Conservation (phyloP, 2,329 filamentous ascomycete genomes). For the Arthroderma uncinatum region DNA sequence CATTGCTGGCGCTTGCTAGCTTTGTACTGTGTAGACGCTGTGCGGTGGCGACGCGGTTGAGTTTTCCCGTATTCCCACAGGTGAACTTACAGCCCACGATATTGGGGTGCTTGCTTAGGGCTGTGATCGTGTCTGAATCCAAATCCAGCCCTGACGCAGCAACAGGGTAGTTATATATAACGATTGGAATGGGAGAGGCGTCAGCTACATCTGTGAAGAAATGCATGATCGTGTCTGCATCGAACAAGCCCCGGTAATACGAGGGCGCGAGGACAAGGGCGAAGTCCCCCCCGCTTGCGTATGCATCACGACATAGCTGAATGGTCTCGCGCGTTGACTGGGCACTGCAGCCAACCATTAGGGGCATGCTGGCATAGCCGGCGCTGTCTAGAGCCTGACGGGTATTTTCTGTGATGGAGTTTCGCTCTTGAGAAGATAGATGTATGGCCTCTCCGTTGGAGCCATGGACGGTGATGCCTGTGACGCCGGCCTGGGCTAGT, state of each 20-base stretch:
- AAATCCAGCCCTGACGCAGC: slow-evolving; percentile 80
- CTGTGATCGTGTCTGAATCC: slow-evolving; percentile 77
- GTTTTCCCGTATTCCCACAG: slow-evolving; percentile 79
- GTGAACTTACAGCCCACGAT: slow-evolving; percentile 87
- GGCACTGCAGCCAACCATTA: slow-evolving; percentile 73
- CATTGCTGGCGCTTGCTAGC: not conserved
- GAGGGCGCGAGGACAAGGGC: slow-evolving; percentile 67
- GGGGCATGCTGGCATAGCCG: slow-evolving; percentile 62
- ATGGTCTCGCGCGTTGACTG: slow-evolving; percentile 73
- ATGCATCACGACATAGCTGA: slow-evolving; percentile 56
- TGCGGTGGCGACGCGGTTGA: slow-evolving; percentile 54
- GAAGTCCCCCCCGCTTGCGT: slow-evolving; percentile 64
- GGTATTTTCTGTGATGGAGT: slow-evolving; percentile 62
- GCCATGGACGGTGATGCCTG: slow-evolving; percentile 74
- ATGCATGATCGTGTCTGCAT: slow-evolving; percentile 60
- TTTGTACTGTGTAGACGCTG: slow-evolving; percentile 2
- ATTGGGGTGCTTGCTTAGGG: slow-evolving; percentile 67
- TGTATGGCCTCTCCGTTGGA: slow-evolving; percentile 86
- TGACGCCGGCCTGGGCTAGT: slow-evolving; percentile 64
- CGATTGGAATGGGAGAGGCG: slow-evolving; percentile 60
- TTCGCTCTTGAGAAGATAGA: slow-evolving; percentile 66
- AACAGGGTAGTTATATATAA: slow-evolving; percentile 86
- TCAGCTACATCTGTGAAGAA: slow-evolving; percentile 69
- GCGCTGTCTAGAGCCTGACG: slow-evolving; percentile 72
- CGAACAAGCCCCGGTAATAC: slow-evolving; percentile 69